Conservation (phyloP, 257 asterid species). For the Penstemon barbatus region DNA sequence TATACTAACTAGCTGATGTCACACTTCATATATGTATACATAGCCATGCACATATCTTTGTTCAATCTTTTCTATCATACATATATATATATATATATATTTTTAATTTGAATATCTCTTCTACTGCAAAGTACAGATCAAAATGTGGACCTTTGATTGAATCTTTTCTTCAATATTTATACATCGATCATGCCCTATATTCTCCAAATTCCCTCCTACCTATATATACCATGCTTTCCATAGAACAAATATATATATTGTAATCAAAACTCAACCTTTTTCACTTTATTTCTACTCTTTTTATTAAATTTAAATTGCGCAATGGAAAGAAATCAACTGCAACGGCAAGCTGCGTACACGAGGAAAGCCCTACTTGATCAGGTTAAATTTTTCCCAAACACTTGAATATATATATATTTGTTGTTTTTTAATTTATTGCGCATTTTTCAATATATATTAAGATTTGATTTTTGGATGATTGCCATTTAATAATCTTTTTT, state of each 20-base stretch:
- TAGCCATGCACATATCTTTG: background rate
- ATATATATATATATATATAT: too few relatives aligned
- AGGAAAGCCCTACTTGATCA: conserved; percentile 60
- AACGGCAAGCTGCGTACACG: conserved; percentile 51
- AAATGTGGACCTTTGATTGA: conserved; percentile 25
- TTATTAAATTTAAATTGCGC: conserved; percentile 5
- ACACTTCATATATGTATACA: background rate
- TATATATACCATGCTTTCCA: conserved; percentile 32
- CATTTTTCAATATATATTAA: too few relatives aligned
- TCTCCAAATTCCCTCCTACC: conserved; percentile 29
- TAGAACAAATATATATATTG: conserved; percentile 14
- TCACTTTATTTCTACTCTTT: conserved; percentile 4
- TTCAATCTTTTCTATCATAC: background rate
- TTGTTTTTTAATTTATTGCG: too few relatives aligned
- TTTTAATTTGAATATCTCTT: too few relatives aligned
- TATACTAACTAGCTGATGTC: conserved; percentile 22
- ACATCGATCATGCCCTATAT: background rate
- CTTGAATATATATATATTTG: too few relatives aligned
- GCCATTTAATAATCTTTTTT: background rate
- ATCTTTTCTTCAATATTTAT: conserved; percentile 24
- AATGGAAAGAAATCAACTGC: conserved; percentile 46
- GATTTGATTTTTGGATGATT: too few relatives aligned
- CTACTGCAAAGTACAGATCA: background rate
- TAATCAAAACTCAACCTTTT: conserved; percentile 17
- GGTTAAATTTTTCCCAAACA: conserved; percentile 31